Base-by-base conservation (phyloP, 495 filamentous ascomycete species). In the Penicillium goetzii region DNA sequence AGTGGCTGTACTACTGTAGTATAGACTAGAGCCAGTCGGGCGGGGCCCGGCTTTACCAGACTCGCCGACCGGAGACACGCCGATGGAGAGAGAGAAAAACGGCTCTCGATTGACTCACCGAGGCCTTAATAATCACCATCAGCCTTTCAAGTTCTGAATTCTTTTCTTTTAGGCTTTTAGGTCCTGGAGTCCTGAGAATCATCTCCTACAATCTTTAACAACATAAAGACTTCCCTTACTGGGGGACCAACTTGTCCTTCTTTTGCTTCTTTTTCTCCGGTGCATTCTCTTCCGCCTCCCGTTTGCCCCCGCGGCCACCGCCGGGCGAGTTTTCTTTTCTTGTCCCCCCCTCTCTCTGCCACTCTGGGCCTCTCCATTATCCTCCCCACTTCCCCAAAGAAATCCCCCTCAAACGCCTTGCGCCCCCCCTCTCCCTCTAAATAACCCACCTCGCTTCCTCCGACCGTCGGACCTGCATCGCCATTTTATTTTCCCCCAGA, bases 71-170 rank as follows among this genome's bases (percentile, higher is more conserved):
- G 50, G 50, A 53, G 50, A n/a, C 56, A 47, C 36, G 30, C 58
- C 56, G 60, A 66, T 34, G 47, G 14, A 15, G 23, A 15, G 19
- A 15, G n/a, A 47, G 15, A 47, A 47, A 47, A 17, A 47, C 9
- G 23, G 40, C 53, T 30, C 64, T 70, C 56, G 41, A 63, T 73
- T 71, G 68, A 69, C 71, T 73, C 71, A 73, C 71, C 71, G 71
- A 65, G 57, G 40, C 28, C 59, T 71, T 70, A 69, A 59, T 70
- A 70, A 70, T 61, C 67, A 53, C 34, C 26, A 7, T n/a, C 4
- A 14, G n/a, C 19, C 43, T 40, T n/a, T n/a, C n/a, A n/a, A 5
- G 21, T 26, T 49, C 25, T 51, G 43, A 23, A 23, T 3, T 23
- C 43, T 8, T 47, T 25, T 10, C 10, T 25, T 11, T 47, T 2